These are phyloP conservation scores for Mycena galopus DNA, from an alignment of 768 basidiomycete species.

Conservation along the genomic window DNA sequence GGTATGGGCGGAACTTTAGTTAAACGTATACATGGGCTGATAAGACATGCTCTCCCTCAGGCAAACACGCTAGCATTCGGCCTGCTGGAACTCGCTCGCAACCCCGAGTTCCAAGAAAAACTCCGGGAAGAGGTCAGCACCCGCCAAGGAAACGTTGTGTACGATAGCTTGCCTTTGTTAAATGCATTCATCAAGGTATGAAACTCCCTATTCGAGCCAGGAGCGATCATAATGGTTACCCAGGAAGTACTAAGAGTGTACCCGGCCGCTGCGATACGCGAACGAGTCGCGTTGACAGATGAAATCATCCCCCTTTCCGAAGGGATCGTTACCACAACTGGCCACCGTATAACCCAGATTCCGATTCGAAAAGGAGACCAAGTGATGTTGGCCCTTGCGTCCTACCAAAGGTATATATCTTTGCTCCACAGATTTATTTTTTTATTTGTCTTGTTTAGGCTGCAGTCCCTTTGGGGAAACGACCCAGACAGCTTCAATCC, in stretches of 20 bases:
- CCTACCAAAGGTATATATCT: conserved; percentile 4
- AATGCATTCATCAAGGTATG: conserved; percentile 19
- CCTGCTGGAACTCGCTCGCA: conserved; percentile 13
- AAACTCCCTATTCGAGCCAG: background rate
- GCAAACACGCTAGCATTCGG: conserved; percentile 14
- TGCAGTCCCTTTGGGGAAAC: conserved; percentile 5
- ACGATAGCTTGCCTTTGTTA: conserved; percentile 7
- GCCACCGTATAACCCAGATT: conserved; percentile 5
- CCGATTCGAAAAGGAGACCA: background rate
- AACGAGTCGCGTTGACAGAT: conserved; percentile 8
- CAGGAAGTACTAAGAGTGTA: conserved; percentile 12
- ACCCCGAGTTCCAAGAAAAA: conserved; percentile 15
- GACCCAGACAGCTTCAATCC: conserved; percentile 15
- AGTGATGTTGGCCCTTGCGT: conserved; percentile 1
- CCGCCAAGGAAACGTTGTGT: background rate
- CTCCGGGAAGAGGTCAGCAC: conserved; percentile 1
- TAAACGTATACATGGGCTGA: background rate
- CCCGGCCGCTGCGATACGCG: conserved; percentile 2
- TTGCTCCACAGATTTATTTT: background rate
- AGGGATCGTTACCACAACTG: conserved; percentile 5
- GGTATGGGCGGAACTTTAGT: background rate
- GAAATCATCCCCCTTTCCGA: conserved; percentile 5
- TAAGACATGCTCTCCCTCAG: background rate
- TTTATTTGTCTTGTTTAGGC: background rate
- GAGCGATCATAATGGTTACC: background rate